Percentiles rank a stretch among this genome's conserved stretches.
These are phyloP conservation scores for Scolecobasidium constrictum DNA, from an alignment of 2,329 filamentous ascomycete genomes.

Conservation along the genomic window DNA sequence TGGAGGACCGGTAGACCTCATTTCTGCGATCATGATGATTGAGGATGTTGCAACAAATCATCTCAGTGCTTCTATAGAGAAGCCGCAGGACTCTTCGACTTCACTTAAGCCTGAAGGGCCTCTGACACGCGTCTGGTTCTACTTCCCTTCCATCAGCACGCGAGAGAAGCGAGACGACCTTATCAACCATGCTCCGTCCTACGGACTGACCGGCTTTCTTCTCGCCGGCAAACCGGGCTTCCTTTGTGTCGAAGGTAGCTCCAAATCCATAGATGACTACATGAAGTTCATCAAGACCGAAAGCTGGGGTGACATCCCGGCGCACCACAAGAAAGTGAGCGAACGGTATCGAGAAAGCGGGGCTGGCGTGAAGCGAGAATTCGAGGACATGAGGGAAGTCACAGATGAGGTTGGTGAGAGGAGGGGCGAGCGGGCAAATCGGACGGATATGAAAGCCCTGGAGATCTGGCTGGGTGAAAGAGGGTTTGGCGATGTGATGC, in stretches of 20 bases:
- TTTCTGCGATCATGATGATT: background rate
- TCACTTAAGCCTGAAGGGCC: slow-evolving; percentile 14
- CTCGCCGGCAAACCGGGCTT: slow-evolving; percentile 49
- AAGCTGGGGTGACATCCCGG: slow-evolving; percentile 51
- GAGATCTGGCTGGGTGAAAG: slow-evolving; percentile 38
- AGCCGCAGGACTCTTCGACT: background rate
- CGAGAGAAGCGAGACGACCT: slow-evolving; percentile 48
- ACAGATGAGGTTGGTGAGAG: slow-evolving; percentile 39
- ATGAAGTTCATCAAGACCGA: slow-evolving; percentile 55
- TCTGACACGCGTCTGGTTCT: slow-evolving; percentile 49
- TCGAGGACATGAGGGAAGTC: slow-evolving; percentile 48
- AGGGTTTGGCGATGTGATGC: slow-evolving; percentile 34
- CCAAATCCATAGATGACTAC: slow-evolving; percentile 41
- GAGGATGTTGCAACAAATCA: no score
- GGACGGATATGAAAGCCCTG: slow-evolving; percentile 43
- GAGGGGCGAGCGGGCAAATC: slow-evolving; percentile 38
- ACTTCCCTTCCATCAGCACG: slow-evolving; percentile 51
- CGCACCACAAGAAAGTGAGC: slow-evolving; percentile 52
- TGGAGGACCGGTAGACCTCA: no score
- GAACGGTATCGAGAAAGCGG: slow-evolving; percentile 38
- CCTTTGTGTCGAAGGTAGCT: slow-evolving; percentile 40
- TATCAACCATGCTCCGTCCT: slow-evolving; percentile 40
- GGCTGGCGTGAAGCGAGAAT: slow-evolving; percentile 26
- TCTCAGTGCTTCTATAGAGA: background rate
- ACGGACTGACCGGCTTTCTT: slow-evolving; percentile 47